Evolutionary conservation across 192 early-diverging fungal genomes (phyloP), one percentile per base, ranked within the genome.

Genomic region (Oehlia diaphana): DNA sequence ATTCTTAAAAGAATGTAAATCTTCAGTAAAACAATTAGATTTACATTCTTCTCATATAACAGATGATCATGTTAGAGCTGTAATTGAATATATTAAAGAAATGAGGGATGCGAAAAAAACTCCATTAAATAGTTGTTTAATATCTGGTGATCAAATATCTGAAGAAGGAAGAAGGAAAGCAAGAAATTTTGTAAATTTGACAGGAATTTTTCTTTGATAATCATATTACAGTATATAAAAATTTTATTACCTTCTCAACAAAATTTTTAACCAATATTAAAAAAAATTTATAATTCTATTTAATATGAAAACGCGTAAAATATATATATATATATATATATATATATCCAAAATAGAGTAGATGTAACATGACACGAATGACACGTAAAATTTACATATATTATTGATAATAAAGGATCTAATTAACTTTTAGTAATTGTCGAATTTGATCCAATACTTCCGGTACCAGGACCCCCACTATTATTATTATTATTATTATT

Each of bases 1-100:
- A 35, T 66, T 66, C 14, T 33, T 63, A 9, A 63, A 63, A 63
- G 63, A 63, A 26, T 26, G 65, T 33, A 66, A 31, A 66, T 66
- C 65, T 33, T 66, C 13, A 5, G 13, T 66, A 66, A 66, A 66
- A 13, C 65, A 66, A 33, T 66, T 63, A 4, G 63, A 63, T 63
- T 63, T 63, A 63, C 63, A 63, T 63, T 63, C 63, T 9, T 63
- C 63, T 63, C 63, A 63, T 21, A 26, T 63, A 63, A 63, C 63
- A 10, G 63, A 63, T 63, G 63, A 63, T 63, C 65, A 66, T 13
- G 65, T 66, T 66, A 28, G 28, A 66, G 65, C 26, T 31, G 23
- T 28, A 31, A 66, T 28, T 33, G 65, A 66, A 66, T 31, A 31
- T 63, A 26, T 63, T 26, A 63, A 63, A 66, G 64, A 66, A 28